Conservation (phyloP, 257 asterid genomes). For the Parsonsia alboflavescens region DNA sequence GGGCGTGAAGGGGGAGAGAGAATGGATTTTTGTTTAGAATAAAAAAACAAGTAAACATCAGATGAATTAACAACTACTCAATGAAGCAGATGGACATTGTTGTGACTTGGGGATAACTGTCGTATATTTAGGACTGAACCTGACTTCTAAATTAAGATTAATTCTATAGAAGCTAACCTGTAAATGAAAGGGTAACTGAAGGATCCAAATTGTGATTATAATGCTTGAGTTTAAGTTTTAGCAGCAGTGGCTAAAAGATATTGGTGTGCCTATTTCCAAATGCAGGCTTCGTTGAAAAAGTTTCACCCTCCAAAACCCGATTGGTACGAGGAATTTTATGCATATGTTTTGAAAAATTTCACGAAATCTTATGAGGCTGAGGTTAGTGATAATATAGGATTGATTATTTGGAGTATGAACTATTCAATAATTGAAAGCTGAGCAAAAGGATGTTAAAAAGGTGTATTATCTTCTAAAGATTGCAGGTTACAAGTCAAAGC, state of each 20-base stretch:
- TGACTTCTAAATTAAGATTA: neutral
- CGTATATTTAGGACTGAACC: neutral
- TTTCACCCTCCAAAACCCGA: slow-evolving; percentile 80
- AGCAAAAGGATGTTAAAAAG: slow-evolving; percentile 4
- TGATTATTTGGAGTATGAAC: neutral
- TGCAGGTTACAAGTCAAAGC: slow-evolving; percentile 63
- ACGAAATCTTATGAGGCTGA: slow-evolving; percentile 69
- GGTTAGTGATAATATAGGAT: slow-evolving; percentile 36
- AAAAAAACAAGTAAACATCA: neutral
- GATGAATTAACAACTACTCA: neutral
- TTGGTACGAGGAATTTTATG: slow-evolving; percentile 93
- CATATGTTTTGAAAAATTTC: slow-evolving; percentile 48
- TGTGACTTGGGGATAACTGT: no score
- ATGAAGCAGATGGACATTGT: neutral
- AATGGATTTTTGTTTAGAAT: neutral
- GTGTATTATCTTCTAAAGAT: slow-evolving; percentile 38
- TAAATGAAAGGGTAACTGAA: neutral
- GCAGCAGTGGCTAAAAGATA: neutral
- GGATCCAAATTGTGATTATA: neutral
- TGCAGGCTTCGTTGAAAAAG: slow-evolving; percentile 57
- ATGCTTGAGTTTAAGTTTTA: slow-evolving; percentile 4
- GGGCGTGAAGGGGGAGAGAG: neutral
- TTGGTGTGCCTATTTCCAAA: slow-evolving; percentile 4
- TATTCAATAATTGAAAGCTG: neutral
- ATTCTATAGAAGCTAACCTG: neutral